phyloP scores from a whole-genome alignment of 2,329 filamentous ascomycete genomes.

The Alternaria sp. region DNA sequence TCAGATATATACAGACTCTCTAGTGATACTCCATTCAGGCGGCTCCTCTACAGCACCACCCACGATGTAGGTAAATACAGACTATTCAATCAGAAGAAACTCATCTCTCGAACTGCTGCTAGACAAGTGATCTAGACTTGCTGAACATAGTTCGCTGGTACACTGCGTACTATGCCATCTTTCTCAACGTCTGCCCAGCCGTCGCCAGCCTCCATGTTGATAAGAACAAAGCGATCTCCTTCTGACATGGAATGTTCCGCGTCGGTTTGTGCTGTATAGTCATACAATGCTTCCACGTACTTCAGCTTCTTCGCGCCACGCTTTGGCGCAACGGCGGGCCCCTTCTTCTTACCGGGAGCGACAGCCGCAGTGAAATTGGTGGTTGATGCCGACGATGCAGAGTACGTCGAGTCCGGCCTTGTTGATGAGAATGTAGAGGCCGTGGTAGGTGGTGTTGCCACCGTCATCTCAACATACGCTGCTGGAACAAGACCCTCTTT shows the following conservation, averaged over 20 bases:
- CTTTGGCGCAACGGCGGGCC: constrained; percentile 87
- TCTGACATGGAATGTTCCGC: constrained; percentile 89
- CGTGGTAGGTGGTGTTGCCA: constrained; percentile 50
- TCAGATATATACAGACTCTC: constrained; percentile 18
- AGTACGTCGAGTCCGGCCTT: constrained; percentile 68
- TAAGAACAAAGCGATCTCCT: constrained; percentile 89
- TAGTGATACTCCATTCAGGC: constrained; percentile 1
- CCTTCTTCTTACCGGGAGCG: constrained; percentile 75
- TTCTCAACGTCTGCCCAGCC: constrained; percentile 98
- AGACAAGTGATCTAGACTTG: constrained; percentile 62
- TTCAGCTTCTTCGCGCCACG: constrained; percentile 92
- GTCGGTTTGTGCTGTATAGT: constrained; percentile 85
- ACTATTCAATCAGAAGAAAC: constrained; percentile 12
- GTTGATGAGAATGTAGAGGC: constrained; percentile 47
- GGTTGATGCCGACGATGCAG: constrained; percentile 79
- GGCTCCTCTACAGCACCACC: background rate
- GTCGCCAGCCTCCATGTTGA: constrained; percentile 87
- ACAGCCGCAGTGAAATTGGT: constrained; percentile 55
- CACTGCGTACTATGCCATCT: constrained; percentile 83
- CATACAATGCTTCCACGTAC: constrained; percentile 92
- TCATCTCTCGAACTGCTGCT: constrained; percentile 25
- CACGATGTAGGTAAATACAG: background rate
- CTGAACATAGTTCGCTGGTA: constrained; percentile 93
- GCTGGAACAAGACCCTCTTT: constrained; percentile 88
- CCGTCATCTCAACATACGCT: constrained; percentile 77